Base-by-base conservation (phyloP, 2,329 filamentous ascomycete species). In the Pseudopithomyces chartarum region DNA sequence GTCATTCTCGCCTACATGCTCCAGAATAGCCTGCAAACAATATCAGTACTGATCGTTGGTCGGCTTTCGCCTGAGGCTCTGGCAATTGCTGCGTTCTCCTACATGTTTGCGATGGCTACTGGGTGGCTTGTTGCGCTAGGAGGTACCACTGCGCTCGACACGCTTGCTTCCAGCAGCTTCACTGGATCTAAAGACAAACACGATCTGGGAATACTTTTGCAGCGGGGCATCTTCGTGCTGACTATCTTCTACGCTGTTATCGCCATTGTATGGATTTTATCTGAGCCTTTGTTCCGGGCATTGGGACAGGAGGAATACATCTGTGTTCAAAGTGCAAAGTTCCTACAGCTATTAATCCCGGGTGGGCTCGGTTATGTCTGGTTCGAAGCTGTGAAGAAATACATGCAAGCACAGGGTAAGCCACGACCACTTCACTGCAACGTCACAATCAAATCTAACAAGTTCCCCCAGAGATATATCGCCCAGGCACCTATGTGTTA, bases 61-160 rank as follows among this genome's bases (percentile, higher is more conserved):
- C 87, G 90, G 2, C 79, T 92, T 0, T 93, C 90, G 0, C 88
- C 92, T 1, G 89, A 95, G 73, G 87, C 91, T 1, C 79, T 96
- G 6, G 90, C 92, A 0, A 90, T 89, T 0, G 89, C 91, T 1
- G 91, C 92, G 0, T 96, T 96, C 68, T 90, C 90, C 1, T 94
- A 95, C 79, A 96, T 96, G 92, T 96, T 96, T 65, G 92, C 92
- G 53, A 92, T 94, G 90, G 87, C 90, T 20, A 92, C 91, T 0
- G 92, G 88, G 0, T 96, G 92, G 91, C 83, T 96, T 36, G 90
- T 96, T 57, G 92, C 88, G 0, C 83, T 96, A 3, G 92, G 92
- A 26, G 92, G 92, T 7, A 93, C 91, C 0, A 96, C 91, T 1
- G 92, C 92, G 0, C 83, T 96, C 42, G 92, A 96, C 73, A 96